These are phyloP conservation scores for Graphiopsis chlorocephala DNA, from an alignment of 2,329 filamentous ascomycete genomes.

Conservation along the genomic window DNA sequence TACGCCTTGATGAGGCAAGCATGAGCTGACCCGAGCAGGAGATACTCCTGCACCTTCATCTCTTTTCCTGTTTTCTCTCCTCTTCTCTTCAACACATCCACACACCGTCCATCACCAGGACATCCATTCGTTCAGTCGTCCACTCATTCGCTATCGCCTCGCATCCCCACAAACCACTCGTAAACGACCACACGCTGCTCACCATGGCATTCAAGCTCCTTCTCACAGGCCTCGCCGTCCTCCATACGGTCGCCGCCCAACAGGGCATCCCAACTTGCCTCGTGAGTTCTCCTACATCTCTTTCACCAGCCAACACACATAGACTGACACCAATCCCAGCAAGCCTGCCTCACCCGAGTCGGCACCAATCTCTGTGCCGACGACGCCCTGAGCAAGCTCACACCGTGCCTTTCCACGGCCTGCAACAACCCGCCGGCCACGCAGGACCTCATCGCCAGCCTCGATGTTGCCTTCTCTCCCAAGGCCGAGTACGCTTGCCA, in stretches of 20 bases:
- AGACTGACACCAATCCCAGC: background rate
- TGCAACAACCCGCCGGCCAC: conserved; percentile 12
- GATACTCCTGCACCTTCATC: background rate
- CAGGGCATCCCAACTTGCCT: conserved; percentile 13
- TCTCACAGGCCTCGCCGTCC: conserved; percentile 6
- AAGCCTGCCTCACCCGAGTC: conserved; percentile 14
- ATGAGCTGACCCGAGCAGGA: background rate
- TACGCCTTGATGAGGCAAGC: background rate
- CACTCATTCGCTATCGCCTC: background rate
- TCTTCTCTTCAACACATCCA: background rate
- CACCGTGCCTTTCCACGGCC: conserved; percentile 13
- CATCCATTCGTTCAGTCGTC: background rate
- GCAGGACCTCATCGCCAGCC: conserved; percentile 13
- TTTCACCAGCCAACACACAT: background rate
- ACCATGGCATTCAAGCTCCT: conserved; percentile 1
- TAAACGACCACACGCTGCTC: background rate
- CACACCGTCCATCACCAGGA: background rate
- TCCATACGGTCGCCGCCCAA: conserved; percentile 1
- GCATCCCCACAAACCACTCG: background rate
- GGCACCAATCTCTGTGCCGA: conserved; percentile 10
- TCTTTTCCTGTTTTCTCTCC: background rate
- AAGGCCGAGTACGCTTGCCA: conserved; percentile 20
- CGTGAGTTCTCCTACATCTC: background rate
- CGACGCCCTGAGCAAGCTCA: conserved; percentile 8
- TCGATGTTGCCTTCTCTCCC: conserved; percentile 15